Evolutionary conservation across 208 protist species (phyloP).

Genomic region (Leishmania major): DNA sequence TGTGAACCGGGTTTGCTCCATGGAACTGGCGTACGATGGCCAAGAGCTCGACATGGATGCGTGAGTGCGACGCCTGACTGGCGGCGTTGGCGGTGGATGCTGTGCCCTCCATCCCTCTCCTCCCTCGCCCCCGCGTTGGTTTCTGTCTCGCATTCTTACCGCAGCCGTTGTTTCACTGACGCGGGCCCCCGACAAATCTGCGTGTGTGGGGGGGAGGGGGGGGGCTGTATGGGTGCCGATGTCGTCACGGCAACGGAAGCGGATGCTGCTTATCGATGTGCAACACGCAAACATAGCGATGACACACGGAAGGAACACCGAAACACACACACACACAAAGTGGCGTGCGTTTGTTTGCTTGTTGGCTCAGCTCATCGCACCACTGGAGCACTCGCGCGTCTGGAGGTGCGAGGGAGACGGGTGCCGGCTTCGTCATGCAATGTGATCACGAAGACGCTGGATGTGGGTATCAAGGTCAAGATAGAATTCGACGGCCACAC

Average conservation of each 20-base stretch:
- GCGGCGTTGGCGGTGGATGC: background rate
- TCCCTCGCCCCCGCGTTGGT: background rate
- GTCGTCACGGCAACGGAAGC: background rate
- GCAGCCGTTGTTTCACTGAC: background rate
- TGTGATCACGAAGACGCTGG: background rate
- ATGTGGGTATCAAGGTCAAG: background rate
- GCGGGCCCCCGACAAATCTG: background rate
- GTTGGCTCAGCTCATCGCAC: background rate
- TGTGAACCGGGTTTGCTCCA: conserved; percentile 33
- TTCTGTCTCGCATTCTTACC: background rate
- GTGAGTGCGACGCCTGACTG: conserved; percentile 9
- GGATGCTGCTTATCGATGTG: background rate
- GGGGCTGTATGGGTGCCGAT: background rate
- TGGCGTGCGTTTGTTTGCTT: background rate
- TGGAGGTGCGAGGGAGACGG: background rate
- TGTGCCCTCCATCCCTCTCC: background rate
- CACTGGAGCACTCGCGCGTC: background rate
- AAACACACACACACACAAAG: too few species aligned
- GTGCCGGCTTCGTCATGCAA: background rate
- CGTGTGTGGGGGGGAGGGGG: background rate
- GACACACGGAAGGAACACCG: too few species aligned
- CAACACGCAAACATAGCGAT: background rate
- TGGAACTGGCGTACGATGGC: conserved; percentile 80
- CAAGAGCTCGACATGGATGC: conserved; percentile 44
- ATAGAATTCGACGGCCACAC: background rate